These are phyloP conservation scores for Pyrenophora teres DNA, from an alignment of 2,329 filamentous ascomycete species.

Conservation along the genomic window DNA sequence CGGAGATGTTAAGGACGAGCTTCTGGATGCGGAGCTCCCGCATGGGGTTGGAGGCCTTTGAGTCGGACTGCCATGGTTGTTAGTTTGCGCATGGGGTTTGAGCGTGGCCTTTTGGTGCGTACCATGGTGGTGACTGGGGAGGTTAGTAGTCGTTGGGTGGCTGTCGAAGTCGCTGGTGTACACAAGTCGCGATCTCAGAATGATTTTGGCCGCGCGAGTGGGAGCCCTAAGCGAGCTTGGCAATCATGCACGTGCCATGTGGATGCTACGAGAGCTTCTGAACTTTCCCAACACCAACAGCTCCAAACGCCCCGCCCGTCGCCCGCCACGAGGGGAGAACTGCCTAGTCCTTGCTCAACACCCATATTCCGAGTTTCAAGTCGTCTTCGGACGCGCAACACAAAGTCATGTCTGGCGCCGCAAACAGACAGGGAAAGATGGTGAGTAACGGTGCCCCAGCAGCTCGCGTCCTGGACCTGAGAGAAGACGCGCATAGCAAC, in stretches of 20 bases:
- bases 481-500: constrained; percentile 52
- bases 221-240: constrained; percentile 22
- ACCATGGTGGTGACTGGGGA: constrained; percentile 49
- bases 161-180: constrained; percentile 37
- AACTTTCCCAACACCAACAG: constrained; percentile 25
- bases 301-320: constrained; percentile 31
- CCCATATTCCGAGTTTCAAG: constrained; percentile 27
- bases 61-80: constrained; percentile 42
- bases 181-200: constrained; percentile 21
- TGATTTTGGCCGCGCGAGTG: constrained; percentile 31
- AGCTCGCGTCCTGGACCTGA: constrained; percentile 43
- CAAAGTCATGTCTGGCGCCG: constrained; percentile 50
- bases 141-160: constrained; percentile 43
- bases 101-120: constrained; percentile 19
- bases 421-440: constrained; percentile 99
- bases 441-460: constrained; percentile 64
- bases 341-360: constrained; percentile 2
- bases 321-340: constrained; percentile 23
- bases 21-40: constrained; percentile 99
- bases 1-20: constrained; percentile 99
- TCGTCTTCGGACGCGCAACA: constrained; percentile 51
- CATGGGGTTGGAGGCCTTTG: constrained; percentile 95
- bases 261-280: constrained; percentile 15
- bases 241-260: constrained; percentile 17
- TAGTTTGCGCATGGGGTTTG: constrained; percentile 24